Evolutionary conservation across 2,329 filamentous ascomycete species (phyloP).

Genomic region (Sarocladium oryzae): DNA sequence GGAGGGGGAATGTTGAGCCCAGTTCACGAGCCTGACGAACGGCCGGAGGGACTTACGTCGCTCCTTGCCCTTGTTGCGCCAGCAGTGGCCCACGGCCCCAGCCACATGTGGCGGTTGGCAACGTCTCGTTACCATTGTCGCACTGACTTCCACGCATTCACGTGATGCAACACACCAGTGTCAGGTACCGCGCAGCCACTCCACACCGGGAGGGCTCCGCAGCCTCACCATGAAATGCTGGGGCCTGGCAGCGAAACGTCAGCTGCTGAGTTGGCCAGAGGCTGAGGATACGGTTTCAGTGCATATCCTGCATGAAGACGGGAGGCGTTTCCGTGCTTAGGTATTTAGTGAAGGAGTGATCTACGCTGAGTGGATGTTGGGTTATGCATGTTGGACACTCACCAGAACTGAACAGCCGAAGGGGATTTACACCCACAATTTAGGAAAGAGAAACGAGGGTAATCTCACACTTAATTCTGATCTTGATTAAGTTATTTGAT

Average conservation of each 20-base stretch:
- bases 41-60: conserved; percentile 9
- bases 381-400: too few species aligned
- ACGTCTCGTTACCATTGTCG: not conserved
- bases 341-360: too few species aligned
- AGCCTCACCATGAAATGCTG: not conserved
- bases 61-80: conserved; percentile 6
- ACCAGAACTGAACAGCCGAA: too few species aligned
- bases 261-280: conserved; percentile 2
- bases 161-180: not conserved
- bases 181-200: not conserved
- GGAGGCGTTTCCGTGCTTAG: not conserved
- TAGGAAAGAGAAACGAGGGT: too few species aligned
- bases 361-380: too few species aligned
- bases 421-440: too few species aligned
- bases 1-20: conserved; percentile 8
- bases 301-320: not conserved
- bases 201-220: not conserved
- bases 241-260: not conserved
- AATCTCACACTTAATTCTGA: too few species aligned
- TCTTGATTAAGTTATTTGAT: too few species aligned
- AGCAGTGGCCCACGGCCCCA: not conserved
- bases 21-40: conserved; percentile 7
- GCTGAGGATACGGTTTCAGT: not conserved
- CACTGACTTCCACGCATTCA: not conserved
- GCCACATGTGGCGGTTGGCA: conserved; percentile 11